Evolutionary conservation across 2,329 filamentous ascomycete genomes (phyloP).

Genomic region (Alternaria novae-zelandiae): DNA sequence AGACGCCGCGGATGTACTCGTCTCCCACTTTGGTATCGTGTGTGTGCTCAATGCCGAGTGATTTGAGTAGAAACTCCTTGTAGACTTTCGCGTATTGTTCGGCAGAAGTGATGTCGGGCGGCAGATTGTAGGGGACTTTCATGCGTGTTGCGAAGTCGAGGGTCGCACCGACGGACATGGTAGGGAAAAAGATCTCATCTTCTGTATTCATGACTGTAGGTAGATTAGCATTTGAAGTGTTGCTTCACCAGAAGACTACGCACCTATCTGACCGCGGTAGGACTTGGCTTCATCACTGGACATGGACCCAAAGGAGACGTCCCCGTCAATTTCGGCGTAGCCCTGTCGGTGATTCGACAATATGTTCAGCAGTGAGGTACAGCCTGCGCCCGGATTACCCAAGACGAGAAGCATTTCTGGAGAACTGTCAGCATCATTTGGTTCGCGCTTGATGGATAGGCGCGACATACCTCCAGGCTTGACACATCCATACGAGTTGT

Average conservation of each 20-base stretch:
- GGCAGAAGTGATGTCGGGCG: slow-evolving; percentile 49
- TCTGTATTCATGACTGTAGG: slow-evolving; percentile 69
- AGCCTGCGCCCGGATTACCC: slow-evolving; percentile 62
- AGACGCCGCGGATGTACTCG: slow-evolving; percentile 69
- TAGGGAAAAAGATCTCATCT: slow-evolving; percentile 77
- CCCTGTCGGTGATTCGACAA: slow-evolving; percentile 59
- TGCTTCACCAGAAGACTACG: neutral
- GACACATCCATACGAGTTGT: slow-evolving; percentile 70
- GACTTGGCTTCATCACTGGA: slow-evolving; percentile 73
- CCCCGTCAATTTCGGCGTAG: slow-evolving; percentile 75
- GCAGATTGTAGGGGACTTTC: slow-evolving; percentile 60
- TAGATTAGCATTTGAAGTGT: neutral
- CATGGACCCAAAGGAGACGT: slow-evolving; percentile 57
- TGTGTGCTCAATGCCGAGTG: slow-evolving; percentile 56
- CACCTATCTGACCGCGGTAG: slow-evolving; percentile 78
- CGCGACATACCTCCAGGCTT: slow-evolving; percentile 59
- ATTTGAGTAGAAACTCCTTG: slow-evolving; percentile 60
- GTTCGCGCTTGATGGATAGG: neutral
- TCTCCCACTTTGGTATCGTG: slow-evolving; percentile 71
- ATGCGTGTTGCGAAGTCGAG: slow-evolving; percentile 65
- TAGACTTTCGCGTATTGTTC: slow-evolving; percentile 56
- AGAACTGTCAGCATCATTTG: neutral
- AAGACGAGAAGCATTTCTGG: slow-evolving; percentile 72
- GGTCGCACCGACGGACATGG: slow-evolving; percentile 84
- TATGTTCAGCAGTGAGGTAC: slow-evolving; percentile 70